Evolutionary conservation across 2,329 filamentous ascomycete species (phyloP).

Genomic region (Paraconiothyrium sp.): DNA sequence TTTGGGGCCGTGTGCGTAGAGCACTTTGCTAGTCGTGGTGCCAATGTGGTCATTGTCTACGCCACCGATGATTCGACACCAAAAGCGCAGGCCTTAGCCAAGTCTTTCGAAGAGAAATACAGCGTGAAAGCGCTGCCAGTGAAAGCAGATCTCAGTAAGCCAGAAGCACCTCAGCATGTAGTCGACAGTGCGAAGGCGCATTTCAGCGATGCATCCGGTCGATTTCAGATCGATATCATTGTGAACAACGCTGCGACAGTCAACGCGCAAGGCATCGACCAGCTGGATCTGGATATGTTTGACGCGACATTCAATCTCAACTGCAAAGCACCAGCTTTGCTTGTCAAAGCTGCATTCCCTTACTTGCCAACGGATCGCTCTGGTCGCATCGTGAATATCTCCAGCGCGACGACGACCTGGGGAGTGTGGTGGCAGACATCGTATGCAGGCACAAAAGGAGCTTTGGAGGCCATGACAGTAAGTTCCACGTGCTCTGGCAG

Average conservation of each 20-base stretch:
- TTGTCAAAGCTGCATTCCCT: conserved; percentile 74
- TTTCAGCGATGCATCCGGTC: conserved; percentile 56
- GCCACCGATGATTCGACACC: conserved; percentile 66
- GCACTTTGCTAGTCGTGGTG: conserved; percentile 74
- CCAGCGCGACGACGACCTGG: conserved; percentile 62
- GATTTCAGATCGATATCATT: conserved; percentile 77
- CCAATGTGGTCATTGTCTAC: conserved; percentile 73
- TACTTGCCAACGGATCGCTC: conserved; percentile 73
- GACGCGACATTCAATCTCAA: conserved; percentile 28
- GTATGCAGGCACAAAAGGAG: conserved; percentile 72
- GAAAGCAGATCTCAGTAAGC: conserved; percentile 73
- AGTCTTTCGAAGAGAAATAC: conserved; percentile 62
- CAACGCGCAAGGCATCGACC: conserved; percentile 27
- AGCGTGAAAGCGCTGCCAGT: conserved; percentile 67
- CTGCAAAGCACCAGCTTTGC: conserved; percentile 60
- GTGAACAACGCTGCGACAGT: conserved; percentile 71
- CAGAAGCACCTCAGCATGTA: conserved; percentile 65
- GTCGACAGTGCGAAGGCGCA: conserved; percentile 64
- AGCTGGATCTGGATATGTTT: conserved; percentile 21
- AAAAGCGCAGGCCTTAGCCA: conserved; percentile 60
- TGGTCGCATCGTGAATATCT: conserved; percentile 68
- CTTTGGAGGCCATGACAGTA: conserved; percentile 68
- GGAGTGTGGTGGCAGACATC: conserved; percentile 66
- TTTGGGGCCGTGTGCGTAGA: conserved; percentile 67
- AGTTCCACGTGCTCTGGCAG: not conserved